Percentiles rank a stretch among this genome's conserved stretches.
Conservation (phyloP, 306 rosid genomes). For the Acacia acuminata region DNA sequence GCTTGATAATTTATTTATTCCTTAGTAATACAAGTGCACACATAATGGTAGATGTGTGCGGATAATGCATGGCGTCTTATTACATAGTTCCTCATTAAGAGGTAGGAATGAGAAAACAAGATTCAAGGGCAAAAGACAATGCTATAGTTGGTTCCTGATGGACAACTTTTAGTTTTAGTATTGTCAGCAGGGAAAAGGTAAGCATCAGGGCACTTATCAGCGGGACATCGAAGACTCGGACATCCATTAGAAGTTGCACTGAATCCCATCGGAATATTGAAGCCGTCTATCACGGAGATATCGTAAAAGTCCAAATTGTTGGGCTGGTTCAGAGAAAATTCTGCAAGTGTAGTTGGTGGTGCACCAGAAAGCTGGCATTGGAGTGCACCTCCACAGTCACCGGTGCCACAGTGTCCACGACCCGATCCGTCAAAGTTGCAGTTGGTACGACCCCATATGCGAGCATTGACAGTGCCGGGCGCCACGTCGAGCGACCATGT, state of each 20-base stretch:
- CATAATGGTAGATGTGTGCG: too few species aligned
- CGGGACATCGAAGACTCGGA: constrained; percentile 27
- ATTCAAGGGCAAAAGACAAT: constrained; percentile 34
- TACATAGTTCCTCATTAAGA: too few species aligned
- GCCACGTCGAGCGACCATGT: not conserved
- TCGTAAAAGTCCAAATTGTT: constrained; percentile 40
- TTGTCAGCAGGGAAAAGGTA: constrained; percentile 49
- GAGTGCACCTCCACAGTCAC: constrained; percentile 47
- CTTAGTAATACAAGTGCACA: too few species aligned
- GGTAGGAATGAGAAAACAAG: too few species aligned
- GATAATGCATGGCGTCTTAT: too few species aligned
- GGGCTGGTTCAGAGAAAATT: constrained; percentile 40
- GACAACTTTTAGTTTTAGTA: constrained; percentile 30
- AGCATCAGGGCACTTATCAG: constrained; percentile 37
- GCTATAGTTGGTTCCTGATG: constrained; percentile 39
- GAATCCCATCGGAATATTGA: constrained; percentile 48
- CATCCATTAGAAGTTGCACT: constrained; percentile 14
- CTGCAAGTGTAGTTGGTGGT: constrained; percentile 55
- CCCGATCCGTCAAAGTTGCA: constrained; percentile 54
- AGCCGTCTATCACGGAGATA: constrained; percentile 46
- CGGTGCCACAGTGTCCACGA: constrained; percentile 48
- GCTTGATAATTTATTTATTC: too few species aligned
- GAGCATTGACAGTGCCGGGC: not conserved
- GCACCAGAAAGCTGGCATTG: constrained; percentile 37
- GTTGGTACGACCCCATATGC: not conserved